Evolutionary conservation across 306 rosid genomes (phyloP), one percentile per base, ranked within the genome.

Genomic region (Quercus robur): DNA sequence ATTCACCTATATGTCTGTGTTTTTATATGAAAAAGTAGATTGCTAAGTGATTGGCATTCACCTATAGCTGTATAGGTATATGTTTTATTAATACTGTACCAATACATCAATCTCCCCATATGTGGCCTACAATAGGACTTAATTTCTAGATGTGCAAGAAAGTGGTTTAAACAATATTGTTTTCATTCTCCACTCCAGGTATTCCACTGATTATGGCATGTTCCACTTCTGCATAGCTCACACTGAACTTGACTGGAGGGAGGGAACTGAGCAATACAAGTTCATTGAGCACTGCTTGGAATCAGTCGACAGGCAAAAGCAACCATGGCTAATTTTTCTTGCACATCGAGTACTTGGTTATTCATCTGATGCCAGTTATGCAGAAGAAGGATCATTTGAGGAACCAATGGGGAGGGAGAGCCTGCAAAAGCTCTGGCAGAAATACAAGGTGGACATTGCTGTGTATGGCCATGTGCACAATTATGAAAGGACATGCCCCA

Each of bases 401-500:
- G 99, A 95, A 81, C 99, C 99, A 81, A 95, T 95, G 99, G 99
- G 99, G 49, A 86, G 97, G 81, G 98, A 93, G 70, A 93, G 92
- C 84, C 99, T 95, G 84, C 99, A 95, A 82, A 78, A 12, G 66
- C 90, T 93, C n/a, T 95, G 99, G 99, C 99, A 95, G 84, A 93
- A 93, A 83, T 91, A 93, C 61, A 93, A 91, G 87, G 99, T 95
- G 19, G 99, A 95, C 80, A 81, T 95, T 61, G 98, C 97, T 59
- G 71, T 95, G 80, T 95, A 91, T 78, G 99, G 99, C 38, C 99
- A 95, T 74, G 99, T 95, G 26, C 99, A 95, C 81, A 95, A 83
- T 83, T 95, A 95, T 13, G 98, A 95, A 89, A 93, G 99, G 82
- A 86, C 96, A 25, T 95, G 98, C 85, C 99, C 99, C 13, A 51